Percentiles rank a stretch among this genome's conserved stretches.
These are phyloP conservation scores for Eimeria maxima DNA, from an alignment of 169 alveolate species.

Conservation along the genomic window DNA sequence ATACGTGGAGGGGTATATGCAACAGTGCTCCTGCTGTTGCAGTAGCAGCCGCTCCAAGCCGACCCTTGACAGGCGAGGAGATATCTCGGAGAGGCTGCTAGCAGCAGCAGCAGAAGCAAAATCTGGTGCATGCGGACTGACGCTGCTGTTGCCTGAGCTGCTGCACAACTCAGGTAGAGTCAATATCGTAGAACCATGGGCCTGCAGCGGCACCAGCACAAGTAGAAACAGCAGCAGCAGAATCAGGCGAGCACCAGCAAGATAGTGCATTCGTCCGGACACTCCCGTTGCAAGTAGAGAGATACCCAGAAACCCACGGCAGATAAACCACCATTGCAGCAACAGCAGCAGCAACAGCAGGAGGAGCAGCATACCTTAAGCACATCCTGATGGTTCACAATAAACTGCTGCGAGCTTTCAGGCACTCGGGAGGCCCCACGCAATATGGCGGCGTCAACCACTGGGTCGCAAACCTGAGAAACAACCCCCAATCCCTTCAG, in stretches of 20 bases:
- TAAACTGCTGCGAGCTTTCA: conserved; percentile 36
- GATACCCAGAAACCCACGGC: not conserved
- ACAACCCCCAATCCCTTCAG: conserved; percentile 40
- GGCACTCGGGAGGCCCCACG: conserved; percentile 68
- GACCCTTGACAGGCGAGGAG: conserved; percentile 48
- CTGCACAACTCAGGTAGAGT: conserved; percentile 42
- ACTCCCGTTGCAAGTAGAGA: not conserved
- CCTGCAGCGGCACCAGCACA: conserved; percentile 63
- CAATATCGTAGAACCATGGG: conserved; percentile 30
- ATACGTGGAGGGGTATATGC: conserved; percentile 39
- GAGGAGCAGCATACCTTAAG: not conserved
- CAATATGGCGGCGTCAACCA: conserved; percentile 40
- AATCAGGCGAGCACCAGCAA: not conserved
- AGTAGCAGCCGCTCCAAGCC: conserved; percentile 47
- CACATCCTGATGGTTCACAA: conserved; percentile 46
- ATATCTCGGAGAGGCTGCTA: conserved; percentile 47
- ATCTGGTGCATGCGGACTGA: conserved; percentile 60
- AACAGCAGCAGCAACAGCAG: conserved; percentile 17
- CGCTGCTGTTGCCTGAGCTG: conserved; percentile 74
- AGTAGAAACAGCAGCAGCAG: not conserved
- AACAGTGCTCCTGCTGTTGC: conserved; percentile 67
- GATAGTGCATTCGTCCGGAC: not conserved
- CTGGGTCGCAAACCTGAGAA: conserved; percentile 64
- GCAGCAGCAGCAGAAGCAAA: conserved; percentile 75
- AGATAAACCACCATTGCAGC: not conserved